A percentile compares a stretch with the other conserved stretches of the same genome.
These are phyloP conservation scores for Mycosarcoma maydis DNA, from an alignment of 1,284 basidiomycete genomes.

Conservation along the genomic window DNA sequence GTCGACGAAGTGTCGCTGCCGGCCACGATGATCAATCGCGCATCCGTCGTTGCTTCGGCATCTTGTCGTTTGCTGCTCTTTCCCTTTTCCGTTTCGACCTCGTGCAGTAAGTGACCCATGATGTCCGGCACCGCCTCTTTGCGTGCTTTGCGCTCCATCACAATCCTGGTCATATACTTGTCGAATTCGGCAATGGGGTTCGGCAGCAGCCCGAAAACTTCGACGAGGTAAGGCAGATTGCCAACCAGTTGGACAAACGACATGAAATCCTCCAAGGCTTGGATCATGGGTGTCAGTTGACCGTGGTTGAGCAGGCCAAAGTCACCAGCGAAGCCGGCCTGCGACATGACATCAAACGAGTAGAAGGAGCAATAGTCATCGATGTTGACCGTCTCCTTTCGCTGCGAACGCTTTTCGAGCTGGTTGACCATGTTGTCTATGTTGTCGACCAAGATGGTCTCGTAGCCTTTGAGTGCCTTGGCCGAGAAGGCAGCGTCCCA, in stretches of 20 bases:
- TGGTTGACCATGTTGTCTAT: slow-evolving; percentile 28
- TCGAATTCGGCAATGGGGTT: slow-evolving; percentile 42
- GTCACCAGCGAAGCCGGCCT: slow-evolving; percentile 29
- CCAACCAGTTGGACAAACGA: slow-evolving; percentile 28
- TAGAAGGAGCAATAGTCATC: slow-evolving; percentile 38
- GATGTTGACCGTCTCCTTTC: slow-evolving; percentile 29
- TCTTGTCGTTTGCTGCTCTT: slow-evolving; percentile 3
- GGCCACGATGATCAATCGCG: slow-evolving; percentile 38
- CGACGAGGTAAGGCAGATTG: slow-evolving; percentile 41
- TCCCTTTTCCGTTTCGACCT: slow-evolving; percentile 5
- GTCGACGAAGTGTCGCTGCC: slow-evolving; percentile 43
- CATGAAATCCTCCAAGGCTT: slow-evolving; percentile 31
- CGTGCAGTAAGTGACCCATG: slow-evolving; percentile 28
- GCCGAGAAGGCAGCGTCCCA: slow-evolving; percentile 45
- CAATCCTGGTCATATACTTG: slow-evolving; percentile 23
- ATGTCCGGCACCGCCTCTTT: slow-evolving; percentile 20
- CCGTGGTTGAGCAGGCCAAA: slow-evolving; percentile 39
- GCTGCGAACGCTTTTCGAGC: slow-evolving; percentile 20
- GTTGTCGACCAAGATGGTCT: slow-evolving; percentile 28
- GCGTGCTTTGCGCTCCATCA: slow-evolving; percentile 32
- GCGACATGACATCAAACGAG: slow-evolving; percentile 44
- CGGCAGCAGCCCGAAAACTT: slow-evolving; percentile 25
- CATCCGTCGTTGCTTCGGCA: slow-evolving; percentile 28
- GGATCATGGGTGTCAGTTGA: slow-evolving; percentile 25
- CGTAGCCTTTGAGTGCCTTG: slow-evolving; percentile 47